A percentile compares a stretch with the other conserved stretches of the same genome.
Conservation (phyloP, 2,329 filamentous ascomycete genomes). For the Helminthosporium solani region DNA sequence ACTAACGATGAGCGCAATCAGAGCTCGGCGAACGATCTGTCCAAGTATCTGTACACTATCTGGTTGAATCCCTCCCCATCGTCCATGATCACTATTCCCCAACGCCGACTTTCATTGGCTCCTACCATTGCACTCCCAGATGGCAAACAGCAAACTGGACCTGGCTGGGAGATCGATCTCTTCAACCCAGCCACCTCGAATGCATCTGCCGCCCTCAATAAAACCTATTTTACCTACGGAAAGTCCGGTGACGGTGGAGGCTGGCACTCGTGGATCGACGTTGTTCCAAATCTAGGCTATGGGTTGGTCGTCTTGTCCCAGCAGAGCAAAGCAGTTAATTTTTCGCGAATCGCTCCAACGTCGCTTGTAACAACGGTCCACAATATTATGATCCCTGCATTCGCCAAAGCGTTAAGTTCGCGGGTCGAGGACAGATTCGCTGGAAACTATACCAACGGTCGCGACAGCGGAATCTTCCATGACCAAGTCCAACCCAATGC, state of each 20-base stretch:
- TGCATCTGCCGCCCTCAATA: slow-evolving; percentile 9
- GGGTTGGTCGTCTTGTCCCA: slow-evolving; percentile 28
- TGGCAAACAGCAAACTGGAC: slow-evolving; percentile 28
- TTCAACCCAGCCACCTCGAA: slow-evolving; percentile 13
- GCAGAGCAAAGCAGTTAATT: slow-evolving; percentile 15
- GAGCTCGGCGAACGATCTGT: slow-evolving; percentile 34
- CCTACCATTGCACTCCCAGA: slow-evolving; percentile 25
- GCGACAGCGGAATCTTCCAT: slow-evolving; percentile 20
- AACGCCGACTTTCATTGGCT: slow-evolving; percentile 26
- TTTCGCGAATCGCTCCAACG: slow-evolving; percentile 18
- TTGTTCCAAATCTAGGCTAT: slow-evolving; percentile 33
- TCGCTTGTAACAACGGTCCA: slow-evolving; percentile 20
- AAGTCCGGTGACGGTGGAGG: slow-evolving; percentile 37
- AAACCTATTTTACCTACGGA: slow-evolving; percentile 30
- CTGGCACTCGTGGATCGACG: slow-evolving; percentile 35
- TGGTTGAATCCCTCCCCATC: slow-evolving; percentile 25
- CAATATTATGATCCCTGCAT: slow-evolving; percentile 27
- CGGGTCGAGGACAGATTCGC: slow-evolving; percentile 20
- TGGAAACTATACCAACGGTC: slow-evolving; percentile 20
- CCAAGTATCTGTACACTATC: slow-evolving; percentile 23
- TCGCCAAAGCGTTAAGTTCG: slow-evolving; percentile 20
- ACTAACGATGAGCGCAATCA: slow-evolving; percentile 1
- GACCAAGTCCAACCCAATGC: slow-evolving; percentile 14
- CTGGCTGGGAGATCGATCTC: slow-evolving; percentile 34
- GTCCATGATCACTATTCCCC: slow-evolving; percentile 23